Conservation (phyloP, 352 stramenopile genomes). For the Thraustochytrium striatum region DNA sequence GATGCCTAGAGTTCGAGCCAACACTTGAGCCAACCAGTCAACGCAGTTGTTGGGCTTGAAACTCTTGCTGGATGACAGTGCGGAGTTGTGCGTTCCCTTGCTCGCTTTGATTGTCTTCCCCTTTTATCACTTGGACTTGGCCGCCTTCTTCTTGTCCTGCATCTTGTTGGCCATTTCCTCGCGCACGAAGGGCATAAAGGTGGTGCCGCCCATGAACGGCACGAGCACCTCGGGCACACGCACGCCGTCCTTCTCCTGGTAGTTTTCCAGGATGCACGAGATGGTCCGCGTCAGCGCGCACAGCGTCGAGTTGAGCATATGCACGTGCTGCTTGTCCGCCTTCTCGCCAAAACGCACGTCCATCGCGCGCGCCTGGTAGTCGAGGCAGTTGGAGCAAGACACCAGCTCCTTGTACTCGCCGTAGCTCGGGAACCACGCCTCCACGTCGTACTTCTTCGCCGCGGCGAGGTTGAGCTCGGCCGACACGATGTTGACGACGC, state of each 20-base stretch:
- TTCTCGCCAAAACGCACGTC: constrained; percentile 87
- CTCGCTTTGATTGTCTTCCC: background rate
- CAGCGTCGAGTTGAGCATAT: constrained; percentile 98
- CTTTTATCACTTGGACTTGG: constrained; percentile 23
- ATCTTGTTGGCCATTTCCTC: constrained; percentile 44
- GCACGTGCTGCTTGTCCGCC: constrained; percentile 84
- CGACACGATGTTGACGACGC: constrained; percentile 98
- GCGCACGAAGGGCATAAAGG: constrained; percentile 89
- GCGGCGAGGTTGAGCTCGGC: constrained; percentile 96
- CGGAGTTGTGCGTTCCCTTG: too few species aligned
- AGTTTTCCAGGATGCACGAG: constrained; percentile 98
- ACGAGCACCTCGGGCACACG: constrained; percentile 93
- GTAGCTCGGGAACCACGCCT: constrained; percentile 98
- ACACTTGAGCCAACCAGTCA: too few species aligned
- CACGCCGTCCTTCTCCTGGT: constrained; percentile 89
- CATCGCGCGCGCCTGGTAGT: constrained; percentile 95
- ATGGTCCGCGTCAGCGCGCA: constrained; percentile 96
- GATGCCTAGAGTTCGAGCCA: too few species aligned
- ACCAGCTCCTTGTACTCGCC: constrained; percentile 97
- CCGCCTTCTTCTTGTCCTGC: constrained; percentile 6
- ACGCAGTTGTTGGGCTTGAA: too few species aligned
- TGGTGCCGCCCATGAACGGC: constrained; percentile 95
- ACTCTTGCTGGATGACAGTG: too few species aligned
- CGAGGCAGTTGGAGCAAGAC: constrained; percentile 97
- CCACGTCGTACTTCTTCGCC: constrained; percentile 99